These are phyloP conservation scores for Mycena capillaripes DNA, from an alignment of 768 basidiomycete genomes.

Conservation along the genomic window DNA sequence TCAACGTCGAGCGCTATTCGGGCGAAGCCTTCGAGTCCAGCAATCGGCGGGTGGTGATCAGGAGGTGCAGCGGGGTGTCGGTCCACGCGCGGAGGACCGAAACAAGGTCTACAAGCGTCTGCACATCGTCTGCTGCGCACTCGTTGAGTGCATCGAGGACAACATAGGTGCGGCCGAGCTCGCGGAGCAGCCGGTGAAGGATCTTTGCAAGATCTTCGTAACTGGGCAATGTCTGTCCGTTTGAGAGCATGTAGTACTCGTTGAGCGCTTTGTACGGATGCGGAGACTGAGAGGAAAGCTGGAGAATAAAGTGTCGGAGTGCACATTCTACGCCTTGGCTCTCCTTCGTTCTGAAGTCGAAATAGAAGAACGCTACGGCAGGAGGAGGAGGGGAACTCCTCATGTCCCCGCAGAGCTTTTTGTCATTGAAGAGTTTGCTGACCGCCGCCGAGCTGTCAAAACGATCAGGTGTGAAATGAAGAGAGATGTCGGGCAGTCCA, in stretches of 20 bases:
- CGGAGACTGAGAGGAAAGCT: constrained; percentile 4
- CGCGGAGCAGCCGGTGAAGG: not conserved
- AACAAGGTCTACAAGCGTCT: not conserved
- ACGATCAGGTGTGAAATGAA: not conserved
- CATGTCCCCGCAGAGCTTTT: not conserved
- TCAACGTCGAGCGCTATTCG: not conserved
- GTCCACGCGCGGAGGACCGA: not conserved
- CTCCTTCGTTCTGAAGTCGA: not conserved
- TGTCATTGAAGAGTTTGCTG: not conserved
- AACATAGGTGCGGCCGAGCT: constrained; percentile 14
- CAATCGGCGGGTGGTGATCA: not conserved
- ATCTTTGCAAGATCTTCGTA: not conserved
- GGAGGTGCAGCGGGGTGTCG: constrained; percentile 1
- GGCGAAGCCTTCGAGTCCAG: not conserved
- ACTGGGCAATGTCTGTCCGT: not conserved
- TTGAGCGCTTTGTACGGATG: not conserved
- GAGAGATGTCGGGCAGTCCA: not conserved
- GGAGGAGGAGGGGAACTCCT: not conserved
- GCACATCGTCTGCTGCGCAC: not conserved
- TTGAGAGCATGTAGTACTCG: not conserved
- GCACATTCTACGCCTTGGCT: not conserved
- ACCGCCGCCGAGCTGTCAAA: not conserved
- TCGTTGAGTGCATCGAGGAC: constrained; percentile 21
- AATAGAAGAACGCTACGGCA: constrained; percentile 18
- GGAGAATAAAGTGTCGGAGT: constrained; percentile 3